Evolutionary conservation across 148 eudicot genomes (phyloP).

Genomic region (Vaccinium vitisidaea): DNA sequence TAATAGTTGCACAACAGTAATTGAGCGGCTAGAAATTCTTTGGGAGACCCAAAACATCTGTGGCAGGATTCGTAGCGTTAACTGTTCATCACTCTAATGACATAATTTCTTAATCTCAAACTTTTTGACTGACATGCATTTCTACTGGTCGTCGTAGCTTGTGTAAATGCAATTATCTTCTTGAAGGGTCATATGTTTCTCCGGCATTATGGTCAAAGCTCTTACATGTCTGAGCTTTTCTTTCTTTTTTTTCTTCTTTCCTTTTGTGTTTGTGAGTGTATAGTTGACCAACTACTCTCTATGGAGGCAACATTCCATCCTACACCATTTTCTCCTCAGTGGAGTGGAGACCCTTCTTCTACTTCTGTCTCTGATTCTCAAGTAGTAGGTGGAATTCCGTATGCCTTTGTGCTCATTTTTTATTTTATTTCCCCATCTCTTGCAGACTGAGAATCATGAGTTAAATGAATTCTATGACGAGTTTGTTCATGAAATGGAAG

Average conservation of each 20-base stretch:
- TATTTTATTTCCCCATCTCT: not conserved
- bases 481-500: constrained; percentile 97
- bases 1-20: not conserved
- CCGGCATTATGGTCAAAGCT: not conserved
- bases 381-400: constrained; percentile 15
- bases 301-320: not conserved
- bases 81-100: not conserved
- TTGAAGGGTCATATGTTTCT: not conserved
- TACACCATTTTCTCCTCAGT: not conserved
- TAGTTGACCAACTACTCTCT: not conserved
- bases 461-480: constrained; percentile 70
- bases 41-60: not conserved
- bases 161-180: not conserved
- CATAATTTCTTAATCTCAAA: not conserved
- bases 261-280: not conserved
- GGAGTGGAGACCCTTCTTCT: not conserved
- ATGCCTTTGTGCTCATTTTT: constrained; percentile 1
- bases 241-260: no score
- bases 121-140: not conserved
- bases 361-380: not conserved
- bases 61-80: not conserved
- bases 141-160: not conserved
- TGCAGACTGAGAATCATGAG: constrained; percentile 50
- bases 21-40: not conserved
- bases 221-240: not conserved